Conservation (phyloP, 192 early-diverging fungal genomes). For the Linnemannia elongata region DNA sequence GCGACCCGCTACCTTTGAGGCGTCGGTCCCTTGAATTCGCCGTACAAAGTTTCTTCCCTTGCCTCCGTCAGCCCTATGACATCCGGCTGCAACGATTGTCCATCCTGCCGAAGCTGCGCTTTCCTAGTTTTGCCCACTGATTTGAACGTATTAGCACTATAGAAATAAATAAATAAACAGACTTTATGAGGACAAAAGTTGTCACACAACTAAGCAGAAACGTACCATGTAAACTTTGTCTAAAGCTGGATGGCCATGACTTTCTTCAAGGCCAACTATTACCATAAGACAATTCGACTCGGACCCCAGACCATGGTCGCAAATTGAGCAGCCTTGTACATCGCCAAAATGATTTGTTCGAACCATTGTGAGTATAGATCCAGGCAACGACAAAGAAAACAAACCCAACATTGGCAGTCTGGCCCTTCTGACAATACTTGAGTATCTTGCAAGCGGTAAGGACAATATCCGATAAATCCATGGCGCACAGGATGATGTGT, state of each 20-base stretch:
- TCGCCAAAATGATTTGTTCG: no score
- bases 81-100: conserved; percentile 23
- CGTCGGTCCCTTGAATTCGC: conserved; percentile 24
- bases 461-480: no score
- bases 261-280: conserved; percentile 26
- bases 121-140: conserved; percentile 19
- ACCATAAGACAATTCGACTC: conserved; percentile 29
- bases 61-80: conserved; percentile 6
- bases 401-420: no score
- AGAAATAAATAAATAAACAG: background rate
- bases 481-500: no score
- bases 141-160: conserved; percentile 21
- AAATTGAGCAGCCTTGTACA: no score
- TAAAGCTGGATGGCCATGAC: conserved; percentile 27
- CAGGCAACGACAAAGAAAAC: no score
- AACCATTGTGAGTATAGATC: no score
- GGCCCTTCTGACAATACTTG: no score
- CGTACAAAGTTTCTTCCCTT: conserved; percentile 23
- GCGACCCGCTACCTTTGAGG: conserved; percentile 14
- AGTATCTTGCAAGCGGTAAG: no score
- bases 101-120: conserved; percentile 21
- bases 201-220: background rate
- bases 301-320: no score
- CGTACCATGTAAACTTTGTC: conserved; percentile 34
- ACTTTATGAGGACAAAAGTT: background rate